phyloP scores from a whole-genome alignment of 2,329 filamentous ascomycete genomes.

The Lojkania enalia region DNA sequence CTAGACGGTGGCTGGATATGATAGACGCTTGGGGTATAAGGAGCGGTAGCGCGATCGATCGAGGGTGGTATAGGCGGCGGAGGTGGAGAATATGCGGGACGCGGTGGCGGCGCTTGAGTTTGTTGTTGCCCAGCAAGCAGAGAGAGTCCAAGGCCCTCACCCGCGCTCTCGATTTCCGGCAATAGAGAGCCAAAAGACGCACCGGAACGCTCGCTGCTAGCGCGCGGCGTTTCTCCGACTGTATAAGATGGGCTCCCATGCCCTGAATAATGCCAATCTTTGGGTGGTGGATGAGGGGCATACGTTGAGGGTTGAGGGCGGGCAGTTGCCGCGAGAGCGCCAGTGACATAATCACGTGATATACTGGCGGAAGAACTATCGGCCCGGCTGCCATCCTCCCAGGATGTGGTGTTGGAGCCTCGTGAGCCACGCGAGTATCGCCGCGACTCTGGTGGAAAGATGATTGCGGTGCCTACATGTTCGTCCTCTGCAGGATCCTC shows the following conservation, averaged over 20 bases:
- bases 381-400: slow-evolving; percentile 37
- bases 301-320: slow-evolving; percentile 40
- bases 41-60: slow-evolving; percentile 12
- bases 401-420: slow-evolving; percentile 37
- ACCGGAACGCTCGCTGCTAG: background rate
- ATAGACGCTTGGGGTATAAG: slow-evolving; percentile 19
- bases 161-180: slow-evolving; percentile 43
- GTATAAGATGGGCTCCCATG: slow-evolving; percentile 3
- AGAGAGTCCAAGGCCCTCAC: slow-evolving; percentile 50
- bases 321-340: slow-evolving; percentile 13
- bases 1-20: slow-evolving; percentile 16
- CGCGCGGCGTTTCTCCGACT: background rate
- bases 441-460: slow-evolving; percentile 39
- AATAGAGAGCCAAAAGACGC: slow-evolving; percentile 31
- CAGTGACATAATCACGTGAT: slow-evolving; percentile 32
- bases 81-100: slow-evolving; percentile 53
- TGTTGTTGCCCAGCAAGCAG: slow-evolving; percentile 33
- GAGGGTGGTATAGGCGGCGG: slow-evolving; percentile 42
- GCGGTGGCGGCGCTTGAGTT: slow-evolving; percentile 29
- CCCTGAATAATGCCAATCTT: slow-evolving; percentile 23
- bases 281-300: slow-evolving; percentile 30
- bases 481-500: slow-evolving; percentile 30
- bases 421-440: slow-evolving; percentile 41
- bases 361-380: slow-evolving; percentile 35
- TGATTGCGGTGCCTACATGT: slow-evolving; percentile 42